Conservation (phyloP, 2,329 filamentous ascomycete species). For the Nigrospora sphaerica region DNA sequence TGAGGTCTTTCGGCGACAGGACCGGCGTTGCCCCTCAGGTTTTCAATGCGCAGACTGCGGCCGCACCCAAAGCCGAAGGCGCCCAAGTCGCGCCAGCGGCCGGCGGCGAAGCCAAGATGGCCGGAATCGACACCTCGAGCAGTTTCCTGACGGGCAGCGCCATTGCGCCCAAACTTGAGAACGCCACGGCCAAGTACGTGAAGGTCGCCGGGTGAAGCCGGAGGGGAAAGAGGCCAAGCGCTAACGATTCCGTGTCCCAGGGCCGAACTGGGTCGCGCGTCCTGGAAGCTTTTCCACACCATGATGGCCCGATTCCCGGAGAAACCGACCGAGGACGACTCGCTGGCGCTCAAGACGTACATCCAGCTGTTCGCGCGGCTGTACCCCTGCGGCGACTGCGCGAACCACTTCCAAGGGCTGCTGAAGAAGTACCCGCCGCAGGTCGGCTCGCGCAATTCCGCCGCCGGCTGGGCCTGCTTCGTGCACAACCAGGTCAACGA, state of each 20-base stretch:
- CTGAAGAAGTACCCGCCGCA: conserved; percentile 58
- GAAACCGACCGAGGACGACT: conserved; percentile 54
- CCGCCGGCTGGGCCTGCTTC: conserved; percentile 62
- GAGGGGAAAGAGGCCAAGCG: not conserved
- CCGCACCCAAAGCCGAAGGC: conserved; percentile 7
- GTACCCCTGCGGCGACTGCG: conserved; percentile 66
- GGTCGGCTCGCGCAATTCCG: conserved; percentile 54
- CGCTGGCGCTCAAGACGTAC: conserved; percentile 55
- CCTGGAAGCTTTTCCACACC: conserved; percentile 65
- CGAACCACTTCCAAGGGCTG: conserved; percentile 57
- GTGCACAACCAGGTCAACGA: conserved; percentile 63
- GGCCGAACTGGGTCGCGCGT: conserved; percentile 59
- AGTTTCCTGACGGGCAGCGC: conserved; percentile 57
- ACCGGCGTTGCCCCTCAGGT: conserved; percentile 12
- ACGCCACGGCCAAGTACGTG: conserved; percentile 68
- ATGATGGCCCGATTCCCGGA: conserved; percentile 66
- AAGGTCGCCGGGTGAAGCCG: not conserved
- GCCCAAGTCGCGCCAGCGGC: conserved; percentile 4
- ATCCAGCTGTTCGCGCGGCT: conserved; percentile 61
- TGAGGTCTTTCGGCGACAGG: conserved; percentile 40
- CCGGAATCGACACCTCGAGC: conserved; percentile 35
- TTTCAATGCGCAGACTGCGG: conserved; percentile 9
- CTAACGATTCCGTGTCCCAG: conserved; percentile 23
- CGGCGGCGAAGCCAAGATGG: conserved; percentile 20
- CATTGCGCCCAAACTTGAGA: conserved; percentile 76